Evolutionary conservation across 306 rosid species (phyloP), one percentile per base, ranked within the genome.

Genomic region (Lathyrus sativus): DNA sequence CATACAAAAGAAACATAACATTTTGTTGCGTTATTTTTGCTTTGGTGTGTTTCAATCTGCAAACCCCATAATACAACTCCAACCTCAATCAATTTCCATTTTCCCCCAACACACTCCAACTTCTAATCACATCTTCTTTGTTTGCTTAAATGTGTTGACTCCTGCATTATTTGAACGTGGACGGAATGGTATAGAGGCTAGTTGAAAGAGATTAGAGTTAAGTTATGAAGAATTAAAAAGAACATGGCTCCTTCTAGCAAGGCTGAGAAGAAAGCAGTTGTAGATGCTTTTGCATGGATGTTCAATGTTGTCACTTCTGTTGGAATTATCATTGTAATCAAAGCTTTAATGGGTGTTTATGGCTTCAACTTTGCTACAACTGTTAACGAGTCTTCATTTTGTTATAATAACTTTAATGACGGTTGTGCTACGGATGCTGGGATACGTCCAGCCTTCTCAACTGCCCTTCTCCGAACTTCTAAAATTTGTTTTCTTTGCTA

Each of bases 341-440:
- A 91, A 85, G 91, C 97, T 64, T 85, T 88, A 64, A 91, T 91
- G 97, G 96, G 87, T 18, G 76, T 84, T 9, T 89, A 91, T 66
- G 95, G 90, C 76, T 91, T 89, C 83, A 89, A 91, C 79, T 91
- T 88, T 81, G 97, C 97, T 80, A 91, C 97, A 55, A 89, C 96
- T n/a, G 7, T 82, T 87, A 72, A 89, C 97, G n/a, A 96, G 97
- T 70, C 79, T 85, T 78, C 97, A 91, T 79, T 91, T 91, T 44
- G 83, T 77, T 9, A 89, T 87, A 0, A 91, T 95, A 29, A 85
- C 95, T 53, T 61, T 89, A 76, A 87, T 89, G 97, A 91, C 90
- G 4, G 26, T 29, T 69, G 43, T 87, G 67, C 81, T 91, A 42
- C 85, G 80, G 81, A 84, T 88, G 86, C 74, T 89, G 45, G 96